Conservation (phyloP, 805 yeast species). For the Candida pseudoglaebosa region DNA sequence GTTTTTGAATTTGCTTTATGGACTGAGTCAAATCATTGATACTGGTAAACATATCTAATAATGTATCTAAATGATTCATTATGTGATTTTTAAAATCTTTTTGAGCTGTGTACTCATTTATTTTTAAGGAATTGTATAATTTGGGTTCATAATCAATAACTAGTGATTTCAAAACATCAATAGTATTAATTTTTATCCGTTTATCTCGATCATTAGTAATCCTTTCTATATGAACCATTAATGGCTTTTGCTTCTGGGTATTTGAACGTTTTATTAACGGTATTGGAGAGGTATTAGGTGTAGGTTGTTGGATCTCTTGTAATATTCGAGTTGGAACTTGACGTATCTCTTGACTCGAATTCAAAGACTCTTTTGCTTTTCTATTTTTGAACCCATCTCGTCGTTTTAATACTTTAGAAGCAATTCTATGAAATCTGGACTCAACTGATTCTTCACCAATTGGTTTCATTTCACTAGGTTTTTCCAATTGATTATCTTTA, state of each 20-base stretch:
- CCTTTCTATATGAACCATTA: constrained; percentile 24
- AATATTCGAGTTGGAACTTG: constrained; percentile 1
- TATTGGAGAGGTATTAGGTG: constrained; percentile 6
- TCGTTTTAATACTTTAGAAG: background rate
- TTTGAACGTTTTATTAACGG: constrained; percentile 16
- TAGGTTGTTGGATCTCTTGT: constrained; percentile 3
- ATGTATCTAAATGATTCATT: constrained; percentile 22
- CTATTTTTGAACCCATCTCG: constrained; percentile 1
- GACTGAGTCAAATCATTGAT: constrained; percentile 27
- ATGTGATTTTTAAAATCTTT: constrained; percentile 30
- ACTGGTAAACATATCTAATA: constrained; percentile 32
- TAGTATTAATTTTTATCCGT: constrained; percentile 25
- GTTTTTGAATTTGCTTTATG: constrained; percentile 25
- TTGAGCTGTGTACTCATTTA: constrained; percentile 23
- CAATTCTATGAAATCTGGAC: constrained; percentile 3
- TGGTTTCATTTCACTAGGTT: background rate
- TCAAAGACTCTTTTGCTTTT: background rate
- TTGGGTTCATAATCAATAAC: constrained; percentile 26
- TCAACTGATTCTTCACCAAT: no score
- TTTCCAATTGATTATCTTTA: background rate
- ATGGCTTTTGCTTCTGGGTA: constrained; percentile 24
- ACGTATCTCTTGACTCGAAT: background rate
- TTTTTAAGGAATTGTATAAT: constrained; percentile 8
- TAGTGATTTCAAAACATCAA: constrained; percentile 35
- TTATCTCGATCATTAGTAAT: constrained; percentile 19